Evolutionary conservation across 2,329 filamentous ascomycete species (phyloP), one percentile per base, ranked within the genome.

Genomic region (Pochonia chlamydosporia): DNA sequence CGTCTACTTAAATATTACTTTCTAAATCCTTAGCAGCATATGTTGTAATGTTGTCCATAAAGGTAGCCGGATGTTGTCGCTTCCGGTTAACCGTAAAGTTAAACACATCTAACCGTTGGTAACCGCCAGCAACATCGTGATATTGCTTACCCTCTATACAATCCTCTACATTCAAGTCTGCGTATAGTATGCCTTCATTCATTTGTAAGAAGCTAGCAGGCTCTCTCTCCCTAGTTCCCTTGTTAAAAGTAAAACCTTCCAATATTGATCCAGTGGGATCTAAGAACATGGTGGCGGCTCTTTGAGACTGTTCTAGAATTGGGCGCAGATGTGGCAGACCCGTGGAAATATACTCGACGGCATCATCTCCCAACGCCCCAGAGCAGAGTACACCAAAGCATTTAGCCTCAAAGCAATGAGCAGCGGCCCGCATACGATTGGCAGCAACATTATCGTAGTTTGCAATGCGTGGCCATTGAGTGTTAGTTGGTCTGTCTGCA

Each of bases 401-500:
- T 52, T 81, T 81, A 0, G 73, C 76, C 47, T 80, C 78, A 51
- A 81, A 80, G 51, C 75, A 79, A 55, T 80, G 76, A 0, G 74
- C 75, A 1, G 75, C 75, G 2, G 73, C 70, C 3, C 77, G 62
- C 0, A 64, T 74, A n/a, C 67, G 62, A 50, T 81, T 80, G 0
- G 76, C 76, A 0, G 70, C 63, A 2, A 78, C 61, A 49, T 80
- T 79, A 51, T 80, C 73, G 51, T 78, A 80, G 37, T 78, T 73
- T 1, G 48, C 48, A 20, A 8, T 13, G 10, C 3, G 18, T 2
- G 1, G 1, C n/a, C n/a, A n/a, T n/a, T n/a, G n/a, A n/a, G n/a
- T n/a, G n/a, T 1, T 1, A 23, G 1, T n/a, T 14, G 9, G 11
- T 10, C 16, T n/a, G 2, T 9, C n/a, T 25, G 9, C 13, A 9